Evolutionary conservation across 1,139 yeast genomes (phyloP).

Genomic region (Yarrowia galli): DNA sequence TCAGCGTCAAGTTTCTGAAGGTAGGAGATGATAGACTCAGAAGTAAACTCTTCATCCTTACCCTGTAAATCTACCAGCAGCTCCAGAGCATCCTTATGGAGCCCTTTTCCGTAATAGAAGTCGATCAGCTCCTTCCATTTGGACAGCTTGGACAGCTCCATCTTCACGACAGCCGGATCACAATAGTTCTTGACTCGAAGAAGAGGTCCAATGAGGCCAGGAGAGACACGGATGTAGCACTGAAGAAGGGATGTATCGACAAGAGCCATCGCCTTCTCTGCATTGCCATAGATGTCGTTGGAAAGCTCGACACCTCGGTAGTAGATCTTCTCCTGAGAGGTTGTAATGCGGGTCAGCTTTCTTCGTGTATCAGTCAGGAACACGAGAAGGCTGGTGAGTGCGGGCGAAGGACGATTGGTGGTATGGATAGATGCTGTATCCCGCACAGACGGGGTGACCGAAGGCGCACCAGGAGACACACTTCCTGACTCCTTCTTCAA

Average conservation of each 20-base stretch:
- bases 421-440: conserved; percentile 5
- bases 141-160: conserved; percentile 59
- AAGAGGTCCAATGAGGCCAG: conserved; percentile 81
- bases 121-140: conserved; percentile 77
- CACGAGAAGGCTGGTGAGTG: conserved; percentile 8
- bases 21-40: conserved; percentile 57
- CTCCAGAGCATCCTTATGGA: conserved; percentile 73
- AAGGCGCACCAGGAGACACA: background rate
- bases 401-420: conserved; percentile 7
- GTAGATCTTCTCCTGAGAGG: conserved; percentile 44
- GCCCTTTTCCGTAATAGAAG: conserved; percentile 69
- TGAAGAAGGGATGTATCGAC: conserved; percentile 83
- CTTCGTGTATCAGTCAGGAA: conserved; percentile 62
- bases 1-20: conserved; percentile 65
- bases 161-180: conserved; percentile 67
- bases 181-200: conserved; percentile 78
- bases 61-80: conserved; percentile 55
- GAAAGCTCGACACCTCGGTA: conserved; percentile 47
- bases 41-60: background rate
- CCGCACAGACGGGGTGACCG: background rate
- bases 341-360: conserved; percentile 51
- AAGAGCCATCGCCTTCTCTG: conserved; percentile 55
- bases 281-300: conserved; percentile 48
- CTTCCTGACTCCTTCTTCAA: background rate
- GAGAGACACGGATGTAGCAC: conserved; percentile 71